A percentile compares a stretch with the other conserved stretches of the same genome.
Conservation (phyloP, 2,329 filamentous ascomycete species). For the Penicillium sp. region DNA sequence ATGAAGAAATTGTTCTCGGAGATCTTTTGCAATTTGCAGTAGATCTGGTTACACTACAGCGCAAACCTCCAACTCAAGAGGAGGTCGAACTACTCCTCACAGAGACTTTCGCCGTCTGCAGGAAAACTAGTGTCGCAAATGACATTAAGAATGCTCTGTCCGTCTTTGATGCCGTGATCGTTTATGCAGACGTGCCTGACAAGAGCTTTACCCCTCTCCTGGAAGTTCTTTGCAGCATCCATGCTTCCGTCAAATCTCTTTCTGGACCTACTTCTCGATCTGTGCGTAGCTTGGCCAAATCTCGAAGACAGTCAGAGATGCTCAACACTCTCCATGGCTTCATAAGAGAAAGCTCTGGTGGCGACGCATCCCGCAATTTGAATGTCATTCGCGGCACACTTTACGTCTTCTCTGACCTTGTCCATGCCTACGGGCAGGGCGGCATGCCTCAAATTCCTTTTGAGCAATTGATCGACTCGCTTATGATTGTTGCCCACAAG, state of each 20-base stretch:
- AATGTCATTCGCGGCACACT: slow-evolving; percentile 43
- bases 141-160: slow-evolving; percentile 45
- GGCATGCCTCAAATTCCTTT: slow-evolving; percentile 41
- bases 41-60: slow-evolving; percentile 45
- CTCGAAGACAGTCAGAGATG: slow-evolving; percentile 40
- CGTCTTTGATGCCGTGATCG: slow-evolving; percentile 44
- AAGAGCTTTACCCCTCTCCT: slow-evolving; percentile 38
- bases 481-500: slow-evolving; percentile 33
- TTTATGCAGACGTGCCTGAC: slow-evolving; percentile 41
- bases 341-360: slow-evolving; percentile 31
- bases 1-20: slow-evolving; percentile 38
- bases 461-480: slow-evolving; percentile 36
- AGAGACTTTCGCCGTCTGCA: slow-evolving; percentile 42
- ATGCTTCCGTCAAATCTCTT: slow-evolving; percentile 44
- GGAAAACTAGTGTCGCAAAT: slow-evolving; percentile 40
- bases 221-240: slow-evolving; percentile 46
- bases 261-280: slow-evolving; percentile 44
- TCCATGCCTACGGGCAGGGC: slow-evolving; percentile 40
- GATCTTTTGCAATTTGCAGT: slow-evolving; percentile 44
- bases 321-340: slow-evolving; percentile 38
- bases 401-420: slow-evolving; percentile 42
- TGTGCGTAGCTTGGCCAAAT: slow-evolving; percentile 44
- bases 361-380: slow-evolving; percentile 37
- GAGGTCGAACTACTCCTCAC: slow-evolving; percentile 39
- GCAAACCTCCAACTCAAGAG: slow-evolving; percentile 34